phyloP scores from a whole-genome alignment of 1,284 basidiomycete species.

The Melampsora americana region DNA sequence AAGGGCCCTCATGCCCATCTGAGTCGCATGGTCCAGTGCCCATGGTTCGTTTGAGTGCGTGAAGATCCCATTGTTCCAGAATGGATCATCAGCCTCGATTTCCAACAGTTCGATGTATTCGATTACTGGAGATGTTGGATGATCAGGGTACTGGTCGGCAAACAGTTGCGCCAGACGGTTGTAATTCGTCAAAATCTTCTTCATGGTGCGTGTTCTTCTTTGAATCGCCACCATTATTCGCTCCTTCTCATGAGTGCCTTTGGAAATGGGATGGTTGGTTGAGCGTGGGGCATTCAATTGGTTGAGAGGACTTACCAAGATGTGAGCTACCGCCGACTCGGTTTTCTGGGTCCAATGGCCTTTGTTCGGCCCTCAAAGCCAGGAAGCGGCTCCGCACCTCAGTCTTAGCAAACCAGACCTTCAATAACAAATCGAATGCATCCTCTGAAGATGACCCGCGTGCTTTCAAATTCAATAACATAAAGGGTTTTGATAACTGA shows the following conservation, averaged over 20 bases:
- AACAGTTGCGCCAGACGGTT: not conserved
- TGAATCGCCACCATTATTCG: not conserved
- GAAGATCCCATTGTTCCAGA: constrained; percentile 19
- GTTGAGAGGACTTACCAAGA: not conserved
- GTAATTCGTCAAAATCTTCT: not conserved
- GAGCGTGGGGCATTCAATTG: not conserved
- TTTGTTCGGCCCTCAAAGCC: constrained; percentile 9
- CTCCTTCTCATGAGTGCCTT: constrained; percentile 29
- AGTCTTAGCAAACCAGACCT: constrained; percentile 23
- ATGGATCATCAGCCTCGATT: constrained; percentile 1
- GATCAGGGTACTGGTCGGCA: not conserved
- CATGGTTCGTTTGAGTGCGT: constrained; percentile 14
- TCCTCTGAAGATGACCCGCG: too few relatives aligned
- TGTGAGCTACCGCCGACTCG: constrained; percentile 5
- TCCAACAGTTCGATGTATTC: not conserved
- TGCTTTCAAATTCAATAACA: too few relatives aligned
- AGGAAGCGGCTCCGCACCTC: not conserved
- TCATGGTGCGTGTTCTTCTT: not conserved
- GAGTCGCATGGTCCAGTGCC: constrained; percentile 15
- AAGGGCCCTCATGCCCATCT: constrained; percentile 12
- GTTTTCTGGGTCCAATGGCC: constrained; percentile 8
- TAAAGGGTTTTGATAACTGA: too few relatives aligned
- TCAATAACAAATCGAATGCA: not conserved
- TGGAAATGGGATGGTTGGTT: not conserved
- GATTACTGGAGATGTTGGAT: not conserved